Evolutionary conservation across 2,329 filamentous ascomycete species (phyloP), one percentile per base, ranked within the genome.

Genomic region (Xylariaceae sp.): DNA sequence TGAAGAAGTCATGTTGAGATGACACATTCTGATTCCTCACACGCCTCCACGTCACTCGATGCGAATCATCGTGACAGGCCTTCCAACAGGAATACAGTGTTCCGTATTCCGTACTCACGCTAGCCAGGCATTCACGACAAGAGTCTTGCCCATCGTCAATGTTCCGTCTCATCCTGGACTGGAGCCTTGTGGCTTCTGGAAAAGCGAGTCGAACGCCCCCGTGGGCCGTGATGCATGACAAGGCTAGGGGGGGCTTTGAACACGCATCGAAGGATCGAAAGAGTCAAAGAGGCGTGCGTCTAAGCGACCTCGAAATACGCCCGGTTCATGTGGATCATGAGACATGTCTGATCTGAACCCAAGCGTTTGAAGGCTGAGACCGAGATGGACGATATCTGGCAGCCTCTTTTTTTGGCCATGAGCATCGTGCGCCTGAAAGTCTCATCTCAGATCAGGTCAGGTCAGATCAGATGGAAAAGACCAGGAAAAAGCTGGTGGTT

Each of bases 281-380:
- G 42, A n/a, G 5, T 30, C 23, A 4, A 30, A 30, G 23, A 30
- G 23, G 23, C 23, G 23, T 30, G 23, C 4, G 23, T 30, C 23
- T 30, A 30, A 30, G 23, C 23, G 23, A 30, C 5, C 23, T 30
- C 3, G 23, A 30, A 30, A 30, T 30, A 30, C 23, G 23, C 23
- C 23, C 23, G 23, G 23, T 30, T 30, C 23, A 30, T 30, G 23
- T 30, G 23, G 23, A 30, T 5, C 4, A 30, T 30, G 23, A 30
- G 23, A 30, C 23, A 30, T 30, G 23, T 30, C 23, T 30, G 23
- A 30, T 30, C 23, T 5, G 23, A 30, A 1, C 51, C 51, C 39
- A 56, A 52, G 51, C 56, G 51, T 55, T 47, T 30, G 23, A 61
- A 63, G 61, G 63, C 63, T 64, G 63, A 63, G 50, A 59, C 63